Base-by-base conservation (phyloP, 805 yeast species). In the Metschnikowia cerradonensis region DNA sequence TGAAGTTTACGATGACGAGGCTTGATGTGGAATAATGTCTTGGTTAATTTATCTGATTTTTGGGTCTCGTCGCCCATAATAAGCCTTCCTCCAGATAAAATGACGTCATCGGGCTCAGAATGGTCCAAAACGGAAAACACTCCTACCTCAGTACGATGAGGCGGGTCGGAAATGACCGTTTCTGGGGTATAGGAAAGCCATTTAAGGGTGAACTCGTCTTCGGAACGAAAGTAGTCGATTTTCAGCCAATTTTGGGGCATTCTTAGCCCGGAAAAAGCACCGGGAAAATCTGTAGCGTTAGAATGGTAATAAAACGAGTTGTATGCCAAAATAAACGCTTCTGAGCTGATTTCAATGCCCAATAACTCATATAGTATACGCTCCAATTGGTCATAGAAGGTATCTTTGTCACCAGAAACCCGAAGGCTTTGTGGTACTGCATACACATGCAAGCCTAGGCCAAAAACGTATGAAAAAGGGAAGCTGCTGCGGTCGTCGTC, bases 1-100 rank as follows among this genome's bases (percentile, higher is more conserved):
- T 14, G 35, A 6, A 50, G 11, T 7, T 23, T 35, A 37, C 76
- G 56, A 51, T 71, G 74, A 34, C 75, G 58, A 4, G 77, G 77
- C 53, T 72, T 71, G 13, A 70, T 63, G 53, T 74, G 78, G 57
- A 74, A 72, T 50, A 74, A 52, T 0, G 78, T 74, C 42, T 66
- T 67, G 53, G 63, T 53, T 23, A 44, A 52, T 32, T 44, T 48
- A 35, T 38, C 32, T 42, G 22, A 10, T 3, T 52, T 49, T 6
- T 53, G 60, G 2, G 49, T 46, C 7, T 45, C 49, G 22, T 58
- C 59, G 37, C 66, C 63, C 53, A 65, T 50, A 7, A 67, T 49
- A 3, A 67, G 66, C 41, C 78, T 52, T 14, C 68, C 55, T 0
- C 78, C 78, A 19, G 70, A 53, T 23, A 73, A 58, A 2, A 71